Percentiles rank a stretch among this genome's conserved stretches.
phyloP scores from a whole-genome alignment of 345 rosid genomes.

The Brassica cretica region DNA sequence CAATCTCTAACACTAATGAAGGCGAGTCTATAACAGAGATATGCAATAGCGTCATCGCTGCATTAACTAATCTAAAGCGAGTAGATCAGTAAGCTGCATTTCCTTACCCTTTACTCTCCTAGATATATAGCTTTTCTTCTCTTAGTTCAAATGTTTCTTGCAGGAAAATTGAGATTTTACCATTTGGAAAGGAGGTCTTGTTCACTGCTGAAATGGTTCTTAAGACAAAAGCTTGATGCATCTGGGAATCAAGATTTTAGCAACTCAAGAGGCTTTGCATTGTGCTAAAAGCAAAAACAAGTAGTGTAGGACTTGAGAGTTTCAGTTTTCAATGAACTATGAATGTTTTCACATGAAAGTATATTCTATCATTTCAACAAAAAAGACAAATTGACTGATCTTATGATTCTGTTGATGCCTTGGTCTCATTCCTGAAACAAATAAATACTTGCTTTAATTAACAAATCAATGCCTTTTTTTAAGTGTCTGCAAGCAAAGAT shows the following conservation, averaged over 20 bases:
- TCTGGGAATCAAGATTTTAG: constrained; percentile 32
- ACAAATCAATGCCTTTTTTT: background rate
- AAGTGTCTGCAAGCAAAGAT: background rate
- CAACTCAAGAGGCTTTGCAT: constrained; percentile 2
- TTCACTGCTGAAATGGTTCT: constrained; percentile 66
- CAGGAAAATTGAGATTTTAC: constrained; percentile 69
- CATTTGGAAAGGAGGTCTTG: constrained; percentile 73
- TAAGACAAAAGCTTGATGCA: constrained; percentile 26
- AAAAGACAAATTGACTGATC: background rate
- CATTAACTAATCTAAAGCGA: constrained; percentile 51
- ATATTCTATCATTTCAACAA: background rate
- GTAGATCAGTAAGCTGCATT: constrained; percentile 52
- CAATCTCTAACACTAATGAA: constrained; percentile 38
- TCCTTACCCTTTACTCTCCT: background rate
- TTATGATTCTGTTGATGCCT: constrained; percentile 35
- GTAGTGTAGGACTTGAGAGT: constrained; percentile 4
- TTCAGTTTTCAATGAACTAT: constrained; percentile 9
- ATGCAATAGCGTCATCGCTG: constrained; percentile 59
- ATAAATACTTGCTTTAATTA: constrained; percentile 14
- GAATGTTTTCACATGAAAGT: constrained; percentile 12
- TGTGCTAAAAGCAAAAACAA: background rate
- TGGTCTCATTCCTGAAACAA: constrained; percentile 37
- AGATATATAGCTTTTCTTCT: background rate
- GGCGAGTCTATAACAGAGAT: constrained; percentile 52
- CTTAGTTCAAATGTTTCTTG: background rate